phyloP scores from a whole-genome alignment of 768 basidiomycete genomes.

The Jaapia argillacea region DNA sequence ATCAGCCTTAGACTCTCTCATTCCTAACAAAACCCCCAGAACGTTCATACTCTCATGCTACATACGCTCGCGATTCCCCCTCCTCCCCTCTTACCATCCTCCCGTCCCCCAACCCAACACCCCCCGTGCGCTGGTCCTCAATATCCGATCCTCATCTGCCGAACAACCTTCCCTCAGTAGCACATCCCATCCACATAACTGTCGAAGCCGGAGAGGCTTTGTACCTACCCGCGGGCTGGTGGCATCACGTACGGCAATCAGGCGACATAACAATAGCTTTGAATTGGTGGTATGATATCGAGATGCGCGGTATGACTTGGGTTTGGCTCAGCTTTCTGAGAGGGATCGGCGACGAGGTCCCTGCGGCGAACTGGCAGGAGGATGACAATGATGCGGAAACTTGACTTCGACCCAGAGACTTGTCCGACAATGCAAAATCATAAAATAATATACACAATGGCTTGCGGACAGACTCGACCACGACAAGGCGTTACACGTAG shows the following conservation, averaged over 20 bases:
- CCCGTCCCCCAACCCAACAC: conserved; percentile 18
- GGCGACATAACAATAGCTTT: conserved; percentile 54
- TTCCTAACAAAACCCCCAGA: conserved; percentile 26
- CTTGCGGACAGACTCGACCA: too few relatives aligned
- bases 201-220: conserved; percentile 68
- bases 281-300: conserved; percentile 89
- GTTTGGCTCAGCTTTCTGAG: conserved; percentile 55
- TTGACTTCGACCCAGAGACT: too few relatives aligned
- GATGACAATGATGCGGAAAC: neutral
- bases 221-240: conserved; percentile 92
- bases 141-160: conserved; percentile 45
- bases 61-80: conserved; percentile 33
- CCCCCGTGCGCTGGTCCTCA: conserved; percentile 76
- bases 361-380: neutral
- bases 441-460: too few relatives aligned
- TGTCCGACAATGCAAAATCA: too few relatives aligned
- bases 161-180: conserved; percentile 34
- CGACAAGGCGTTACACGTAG: too few relatives aligned
- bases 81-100: conserved; percentile 17
- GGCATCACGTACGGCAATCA: conserved; percentile 79
- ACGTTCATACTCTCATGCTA: conserved; percentile 54
- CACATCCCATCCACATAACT: conserved; percentile 58
- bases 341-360: conserved; percentile 6
- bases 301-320: conserved; percentile 65
- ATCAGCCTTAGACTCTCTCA: neutral